These are phyloP conservation scores for Clavispora asparagi DNA, from an alignment of 805 yeast species.

Conservation along the genomic window DNA sequence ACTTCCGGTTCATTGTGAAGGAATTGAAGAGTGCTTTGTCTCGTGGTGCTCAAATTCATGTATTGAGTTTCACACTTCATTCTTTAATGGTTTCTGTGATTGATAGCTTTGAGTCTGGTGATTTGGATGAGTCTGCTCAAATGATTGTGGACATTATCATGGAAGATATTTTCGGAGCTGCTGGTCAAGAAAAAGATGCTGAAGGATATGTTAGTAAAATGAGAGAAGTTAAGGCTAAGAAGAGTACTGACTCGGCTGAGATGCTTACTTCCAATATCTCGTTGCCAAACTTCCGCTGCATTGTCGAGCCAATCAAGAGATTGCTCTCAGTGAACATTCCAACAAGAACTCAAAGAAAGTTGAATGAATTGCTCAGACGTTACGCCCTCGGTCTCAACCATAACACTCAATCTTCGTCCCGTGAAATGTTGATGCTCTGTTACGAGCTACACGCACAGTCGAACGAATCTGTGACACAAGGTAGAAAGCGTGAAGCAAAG, in stretches of 20 bases:
- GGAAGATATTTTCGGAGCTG: conserved; percentile 90
- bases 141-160: conserved; percentile 67
- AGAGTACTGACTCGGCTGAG: conserved; percentile 85
- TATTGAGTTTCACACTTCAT: conserved; percentile 84
- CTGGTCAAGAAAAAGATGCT: conserved; percentile 92
- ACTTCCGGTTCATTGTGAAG: conserved; percentile 66
- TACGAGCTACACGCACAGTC: conserved; percentile 66
- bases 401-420: conserved; percentile 54
- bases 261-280: conserved; percentile 61
- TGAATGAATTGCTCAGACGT: conserved; percentile 74
- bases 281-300: conserved; percentile 47
- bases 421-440: conserved; percentile 63
- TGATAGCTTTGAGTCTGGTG: conserved; percentile 54
- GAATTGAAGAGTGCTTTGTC: conserved; percentile 76
- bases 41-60: conserved; percentile 91
- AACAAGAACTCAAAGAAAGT: conserved; percentile 62
- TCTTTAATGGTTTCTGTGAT: conserved; percentile 54
- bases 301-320: conserved; percentile 66
- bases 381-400: conserved; percentile 73
- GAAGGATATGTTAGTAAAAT: conserved; percentile 82
- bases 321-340: conserved; percentile 59
- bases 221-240: conserved; percentile 86
- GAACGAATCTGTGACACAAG: conserved; percentile 13
- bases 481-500: conserved; percentile 13
- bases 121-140: conserved; percentile 61